Evolutionary conservation across 2,329 filamentous ascomycete species (phyloP).

Genomic region (Exophiala xenobiotica): DNA sequence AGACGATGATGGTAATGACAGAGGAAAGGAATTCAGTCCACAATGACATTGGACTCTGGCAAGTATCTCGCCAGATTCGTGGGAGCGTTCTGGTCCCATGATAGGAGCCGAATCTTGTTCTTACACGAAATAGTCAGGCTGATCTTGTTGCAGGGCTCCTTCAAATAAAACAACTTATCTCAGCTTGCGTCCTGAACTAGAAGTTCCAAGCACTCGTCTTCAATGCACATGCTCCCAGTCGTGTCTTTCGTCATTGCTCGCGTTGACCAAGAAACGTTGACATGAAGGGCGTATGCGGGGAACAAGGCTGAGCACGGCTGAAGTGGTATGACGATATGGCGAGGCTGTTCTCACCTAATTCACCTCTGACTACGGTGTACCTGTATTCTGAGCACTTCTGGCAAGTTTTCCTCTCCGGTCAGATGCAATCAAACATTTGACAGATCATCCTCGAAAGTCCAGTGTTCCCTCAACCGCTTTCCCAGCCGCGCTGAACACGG

Average conservation of each 20-base stretch:
- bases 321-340: not conserved
- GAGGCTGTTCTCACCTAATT: not conserved
- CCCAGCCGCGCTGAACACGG: too few relatives aligned
- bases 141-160: not conserved
- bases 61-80: not conserved
- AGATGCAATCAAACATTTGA: too few relatives aligned
- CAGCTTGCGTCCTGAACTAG: not conserved
- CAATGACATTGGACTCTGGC: conserved; percentile 22
- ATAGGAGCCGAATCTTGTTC: not conserved
- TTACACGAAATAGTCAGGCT: not conserved
- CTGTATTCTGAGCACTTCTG: too few relatives aligned
- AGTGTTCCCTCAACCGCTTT: too few relatives aligned
- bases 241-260: not conserved
- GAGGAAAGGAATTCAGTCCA: conserved; percentile 12
- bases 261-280: not conserved
- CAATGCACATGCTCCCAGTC: too few relatives aligned
- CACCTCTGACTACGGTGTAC: too few relatives aligned
- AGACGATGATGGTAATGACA: conserved; percentile 12
- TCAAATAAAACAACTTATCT: too few relatives aligned
- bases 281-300: conserved; percentile 5
- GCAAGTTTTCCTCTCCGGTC: too few relatives aligned
- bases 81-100: not conserved
- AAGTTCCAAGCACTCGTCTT: not conserved
- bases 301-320: conserved; percentile 1
- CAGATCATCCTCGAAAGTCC: too few relatives aligned